Evolutionary conservation across 352 stramenopile genomes (phyloP).

Genomic region (Globisporangium iwayamae): DNA sequence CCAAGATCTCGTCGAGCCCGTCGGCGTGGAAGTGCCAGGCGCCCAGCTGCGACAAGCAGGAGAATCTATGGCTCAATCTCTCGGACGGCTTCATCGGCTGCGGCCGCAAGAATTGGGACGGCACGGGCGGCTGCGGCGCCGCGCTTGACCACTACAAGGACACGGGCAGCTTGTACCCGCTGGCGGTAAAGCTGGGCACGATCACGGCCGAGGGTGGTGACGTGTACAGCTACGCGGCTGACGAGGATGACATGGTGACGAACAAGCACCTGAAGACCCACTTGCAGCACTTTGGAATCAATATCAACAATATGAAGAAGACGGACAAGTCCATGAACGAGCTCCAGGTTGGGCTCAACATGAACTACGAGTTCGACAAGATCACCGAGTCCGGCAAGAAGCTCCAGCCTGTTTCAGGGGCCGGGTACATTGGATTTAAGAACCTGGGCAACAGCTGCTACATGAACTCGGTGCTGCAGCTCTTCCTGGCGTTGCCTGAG

Average conservation of each 20-base stretch:
- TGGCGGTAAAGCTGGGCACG: slow-evolving; percentile 98
- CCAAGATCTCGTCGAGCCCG: slow-evolving; percentile 70
- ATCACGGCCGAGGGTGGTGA: slow-evolving; percentile 95
- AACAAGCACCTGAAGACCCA: slow-evolving; percentile 95
- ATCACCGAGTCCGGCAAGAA: slow-evolving; percentile 97
- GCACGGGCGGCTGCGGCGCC: slow-evolving; percentile 93
- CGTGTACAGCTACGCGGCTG: slow-evolving; percentile 97
- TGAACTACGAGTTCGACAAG: slow-evolving; percentile 96
- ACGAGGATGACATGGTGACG: slow-evolving; percentile 97
- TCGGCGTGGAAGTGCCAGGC: slow-evolving; percentile 86
- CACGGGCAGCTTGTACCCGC: slow-evolving; percentile 91
- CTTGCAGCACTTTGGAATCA: slow-evolving; percentile 94
- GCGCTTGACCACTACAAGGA: slow-evolving; percentile 95
- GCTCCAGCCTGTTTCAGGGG: slow-evolving; percentile 87
- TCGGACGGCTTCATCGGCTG: slow-evolving; percentile 88
- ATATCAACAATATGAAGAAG: slow-evolving; percentile 93
- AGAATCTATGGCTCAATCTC: slow-evolving; percentile 99
- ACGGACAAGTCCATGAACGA: slow-evolving; percentile 99
- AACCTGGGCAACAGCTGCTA: slow-evolving; percentile 99
- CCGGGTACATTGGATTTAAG: slow-evolving; percentile 94
- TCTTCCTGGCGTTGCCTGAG: slow-evolving; percentile 86
- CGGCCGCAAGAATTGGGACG: slow-evolving; percentile 94
- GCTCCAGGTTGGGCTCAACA: slow-evolving; percentile 96
- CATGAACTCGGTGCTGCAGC: slow-evolving; percentile 97
- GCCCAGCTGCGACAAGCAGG: slow-evolving; percentile 91